Evolutionary conservation across 108 stramenopile species (phyloP), one percentile per base, ranked within the genome.

Genomic region (Cyclotella baltica): DNA sequence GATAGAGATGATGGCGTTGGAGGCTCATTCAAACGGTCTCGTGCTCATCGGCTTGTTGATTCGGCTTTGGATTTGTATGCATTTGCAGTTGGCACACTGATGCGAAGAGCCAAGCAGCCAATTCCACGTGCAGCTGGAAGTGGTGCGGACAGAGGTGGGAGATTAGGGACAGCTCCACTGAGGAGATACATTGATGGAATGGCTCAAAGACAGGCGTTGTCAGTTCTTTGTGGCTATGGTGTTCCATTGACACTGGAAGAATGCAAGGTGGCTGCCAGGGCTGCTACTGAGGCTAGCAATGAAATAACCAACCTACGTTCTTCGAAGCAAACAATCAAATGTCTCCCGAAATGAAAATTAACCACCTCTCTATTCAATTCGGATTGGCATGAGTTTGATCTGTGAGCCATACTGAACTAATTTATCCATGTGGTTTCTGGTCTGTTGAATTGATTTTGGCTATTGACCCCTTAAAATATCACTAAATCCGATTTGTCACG

Each of bases 181-280:
- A 83, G 96, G 50, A 82, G 92, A 15, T 96, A 90, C 52, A 78
- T 96, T 63, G 93, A 96, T 75, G 93, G 91, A 9, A 48, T 92
- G 52, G 86, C 86, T 18, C 96, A 96, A 71, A 59, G 87, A 15
- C 96, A 96, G 70, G 87, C 86, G 23, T 67, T 96, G 22, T 76
- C 96, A 11, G 88, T 78, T 23, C 73, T 94, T 3, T 92, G 91
- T 63, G 75, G 66, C 0, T 89, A 90, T 72, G 91, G 90, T 23
- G 86, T 87, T 8, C 67, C 77, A n/a, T 40, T 96, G 73, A 81
- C 87, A 16, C 43, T 56, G 29, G 51, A 84, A 11, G 89, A 96
- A 77, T 94, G 93, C 65, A 58, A 52, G 16, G 67, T 83, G 29
- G 88, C 84, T 22, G 80, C 87, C 4, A 76, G 77, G 57, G 34